Base-by-base conservation (phyloP, 2,329 filamentous ascomycete genomes). In the Fusarium sp. region DNA sequence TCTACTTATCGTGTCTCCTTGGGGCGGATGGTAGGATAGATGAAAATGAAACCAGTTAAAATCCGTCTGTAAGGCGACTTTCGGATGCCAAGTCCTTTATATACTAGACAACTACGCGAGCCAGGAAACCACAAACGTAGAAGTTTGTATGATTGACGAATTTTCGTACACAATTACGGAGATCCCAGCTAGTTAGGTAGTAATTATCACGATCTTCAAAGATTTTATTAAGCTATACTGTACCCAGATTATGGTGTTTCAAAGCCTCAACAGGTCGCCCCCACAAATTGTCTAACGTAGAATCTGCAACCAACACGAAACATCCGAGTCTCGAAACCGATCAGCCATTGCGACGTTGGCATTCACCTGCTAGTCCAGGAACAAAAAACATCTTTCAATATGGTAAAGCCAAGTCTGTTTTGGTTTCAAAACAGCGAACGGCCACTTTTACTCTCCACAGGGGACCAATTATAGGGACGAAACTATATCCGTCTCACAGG, bases 401-500 rank as follows among this genome's bases (percentile, higher is more conserved):
- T 24, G 38, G 27, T 20, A 57, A 43, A 40, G 56, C 44, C 56
- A 68, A 52, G 32, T 41, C 29, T 18, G 34, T 16, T 32, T 11
- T 25, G 24, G 54, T 70, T 70, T 57, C 59, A 59, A 32, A 57
- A 67, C 38, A 41, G 54, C 45, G 49, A n/a, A 56, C 30, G 29
- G 34, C 24, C 22, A 18, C 18, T 40, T 9, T 15, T 15, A 43
- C 34, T 34, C 34, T 38, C 30, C 32, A 27, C 47, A 51, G 22
- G 32, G 29, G 45, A 44, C 55, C 34, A 69, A 60, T 45, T 58
- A 24, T 48, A 54, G 32, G 29, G 30, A 57, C 64, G 71, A 74
- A 74, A 74, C 71, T 57, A 41, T 51, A 49, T 47, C n/a, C 46
- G 71, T 74, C 69, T 74, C 71, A 65, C 51, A 48, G 54, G 38